Percentiles rank a stretch among this genome's conserved stretches.
Conservation (phyloP, 169 alveolate genomes). For the Eimeria sp. region DNA sequence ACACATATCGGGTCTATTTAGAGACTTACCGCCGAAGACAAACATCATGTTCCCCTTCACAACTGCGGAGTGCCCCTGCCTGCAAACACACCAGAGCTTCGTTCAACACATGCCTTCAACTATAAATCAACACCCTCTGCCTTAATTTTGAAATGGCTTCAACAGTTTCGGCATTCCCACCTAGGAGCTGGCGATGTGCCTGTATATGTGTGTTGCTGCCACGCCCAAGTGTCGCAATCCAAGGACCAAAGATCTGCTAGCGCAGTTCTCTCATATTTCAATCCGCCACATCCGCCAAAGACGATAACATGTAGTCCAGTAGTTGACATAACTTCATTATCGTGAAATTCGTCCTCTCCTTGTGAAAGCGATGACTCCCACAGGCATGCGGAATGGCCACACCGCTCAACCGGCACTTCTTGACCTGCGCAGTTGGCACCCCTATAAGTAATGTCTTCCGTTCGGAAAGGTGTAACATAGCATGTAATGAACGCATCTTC, state of each 20-base stretch:
- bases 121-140: background rate
- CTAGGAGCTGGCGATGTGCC: slow-evolving; percentile 94
- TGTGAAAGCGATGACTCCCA: slow-evolving; percentile 16
- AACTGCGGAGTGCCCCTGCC: slow-evolving; percentile 69
- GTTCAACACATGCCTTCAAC: background rate
- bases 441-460: background rate
- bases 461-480: background rate
- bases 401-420: background rate
- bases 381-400: slow-evolving; percentile 45
- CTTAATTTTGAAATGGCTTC: background rate
- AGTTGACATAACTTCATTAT: background rate
- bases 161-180: background rate
- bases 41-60: slow-evolving; percentile 65
- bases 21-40: slow-evolving; percentile 67
- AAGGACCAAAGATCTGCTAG: slow-evolving; percentile 94
- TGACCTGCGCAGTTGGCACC: slow-evolving; percentile 2
- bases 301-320: slow-evolving; percentile 74
- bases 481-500: background rate
- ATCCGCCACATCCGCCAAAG: slow-evolving; percentile 96
- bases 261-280: slow-evolving; percentile 90
- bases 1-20: background rate
- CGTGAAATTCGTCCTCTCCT: slow-evolving; percentile 14
- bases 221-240: slow-evolving; percentile 90
- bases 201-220: slow-evolving; percentile 91
- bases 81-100: background rate